Base-by-base conservation (phyloP, 129 eudicot species). In the Centrapalus pauciflorus region DNA sequence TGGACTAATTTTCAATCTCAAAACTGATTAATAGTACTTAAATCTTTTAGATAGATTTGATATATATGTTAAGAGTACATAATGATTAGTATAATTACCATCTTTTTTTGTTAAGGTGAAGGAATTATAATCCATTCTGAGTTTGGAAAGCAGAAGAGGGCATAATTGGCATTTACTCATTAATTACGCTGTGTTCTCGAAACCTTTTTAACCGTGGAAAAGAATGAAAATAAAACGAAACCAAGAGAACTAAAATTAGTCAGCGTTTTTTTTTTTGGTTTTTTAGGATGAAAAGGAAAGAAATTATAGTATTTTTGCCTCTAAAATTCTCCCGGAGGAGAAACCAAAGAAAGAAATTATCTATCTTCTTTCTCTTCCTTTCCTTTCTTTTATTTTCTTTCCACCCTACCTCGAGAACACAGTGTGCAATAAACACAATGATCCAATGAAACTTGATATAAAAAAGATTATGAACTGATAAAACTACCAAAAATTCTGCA, bases 401-500 rank as follows among this genome's bases (percentile, higher is more conserved):
- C n/a, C n/a, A n/a, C n/a, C n/a, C n/a, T n/a, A n/a, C n/a, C n/a
- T n/a, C n/a, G n/a, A n/a, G n/a, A n/a, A n/a, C n/a, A n/a, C n/a
- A n/a, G n/a, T n/a, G n/a, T n/a, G n/a, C 12, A 10, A 9, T 64
- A 30, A 64, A 46, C 57, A 64, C 9, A 64, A 43, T 14, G 24
- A 64, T 27, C 16, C 29, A 27, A 45, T 28, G 70, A 64, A 64
- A 64, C 41, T 3, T 64, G 5, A 64, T 27, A 62, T 62, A 19
- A 25, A 40, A 62, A n/a, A 13, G 55, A 63, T 40, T 14, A 26
- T 52, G 10, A 40, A 63, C 56, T 27, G 10, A 41, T 7, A 34
- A 38, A 40, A 14, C 48, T 50, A 68, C 64, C 40, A 4, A 55
- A 25, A 14, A 35, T 21, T 19, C 12, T 24, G 21, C 46, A 51